Base-by-base conservation (phyloP, 305 asterid genomes). In the Salvia sclarea region DNA sequence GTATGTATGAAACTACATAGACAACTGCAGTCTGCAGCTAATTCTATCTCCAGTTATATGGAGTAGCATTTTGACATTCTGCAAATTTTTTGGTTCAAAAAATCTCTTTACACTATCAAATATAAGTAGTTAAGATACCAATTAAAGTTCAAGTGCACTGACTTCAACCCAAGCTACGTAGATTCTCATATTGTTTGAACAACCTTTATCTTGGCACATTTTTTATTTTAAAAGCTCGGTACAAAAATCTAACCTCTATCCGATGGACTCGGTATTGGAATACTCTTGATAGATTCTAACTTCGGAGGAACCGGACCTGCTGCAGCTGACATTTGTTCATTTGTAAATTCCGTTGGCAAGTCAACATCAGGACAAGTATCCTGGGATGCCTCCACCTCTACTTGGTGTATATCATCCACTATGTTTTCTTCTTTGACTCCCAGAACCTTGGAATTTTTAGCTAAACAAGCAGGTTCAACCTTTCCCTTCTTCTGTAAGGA, bases 201-300 rank as follows among this genome's bases (percentile, higher is more conserved):
- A 52, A 69, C 22, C 47, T 47, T 43, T 41, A 12, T 16, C 40
- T 37, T 49, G 48, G 45, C 41, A 50, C n/a, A n/a, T n/a, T n/a
- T n/a, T n/a, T n/a, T n/a, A n/a, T n/a, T n/a, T n/a, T n/a, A 58
- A 66, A 71, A 40, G 69, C 44, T 55, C 49, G 24, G 70, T 52
- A 79, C 48, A 64, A 66, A 79, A 79, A 68, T 41, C 82, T 58
- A 53, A 89, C 90, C 92, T 79, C 66, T 81, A 60, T 69, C 61
- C 43, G 81, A 62, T 58, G 74, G 68, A 70, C 70, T 75, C 71
- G 35, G 73, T 64, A 21, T 65, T n/a, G 75, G 66, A 76, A 65
- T 52, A 72, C 57, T 61, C 61, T 61, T 69, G 67, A 69, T 44
- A 63, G 76, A 69, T 70, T 68, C 73, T 70, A 69, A 69, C 71